Base-by-base conservation (phyloP, 2,329 filamentous ascomycete genomes). In the Fusarium papillatum region DNA sequence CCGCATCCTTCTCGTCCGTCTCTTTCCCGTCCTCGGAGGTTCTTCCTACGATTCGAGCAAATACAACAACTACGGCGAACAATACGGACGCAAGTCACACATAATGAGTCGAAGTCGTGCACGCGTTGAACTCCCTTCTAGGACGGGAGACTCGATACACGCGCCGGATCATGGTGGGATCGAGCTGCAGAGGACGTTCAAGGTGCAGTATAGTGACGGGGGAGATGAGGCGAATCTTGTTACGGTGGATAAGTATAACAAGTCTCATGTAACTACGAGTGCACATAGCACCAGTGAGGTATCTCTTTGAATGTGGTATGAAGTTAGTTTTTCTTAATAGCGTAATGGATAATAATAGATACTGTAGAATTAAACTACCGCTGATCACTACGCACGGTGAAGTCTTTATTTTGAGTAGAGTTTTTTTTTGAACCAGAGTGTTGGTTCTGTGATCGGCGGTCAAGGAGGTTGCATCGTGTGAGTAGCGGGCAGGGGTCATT, bases 1-100 rank as follows among this genome's bases (percentile, higher is more conserved):
- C 1, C 79, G 81, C 3, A 76, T 82, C 22, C 71, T 84, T 14
- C 71, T 84, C 4, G 70, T 80, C 17, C 75, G 76, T 1, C 9
- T 79, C 1, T 79, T 78, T 29, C 80, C 80, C 88, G 48, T 69
- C 16, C 73, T 80, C 4, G 78, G 78, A 17, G 78, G 78, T 19
- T 80, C 78, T 3, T 76, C 78, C 5, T 62, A 79, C 64, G 76
- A 78, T 60, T 71, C 78, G 26, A 79, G 78, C 76, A 78, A 72
- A 6, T 78, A 79, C 65, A 74, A 77, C 19, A 74, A 77, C 29
- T 76, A 77, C 34, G 74, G 71, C 0, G 76, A 78, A 2, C 41
- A 72, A 5, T 78, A 78, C 5, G 76, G 75, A 2, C 70, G 73
- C 14, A 75, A 78, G 8, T 79, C 78, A 24, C 69, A 73, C 11